A percentile compares a stretch with the other conserved stretches of the same genome.
Evolutionary conservation across 1,139 yeast species (phyloP).

Genomic region (Saccharomycopsis hybrid): DNA sequence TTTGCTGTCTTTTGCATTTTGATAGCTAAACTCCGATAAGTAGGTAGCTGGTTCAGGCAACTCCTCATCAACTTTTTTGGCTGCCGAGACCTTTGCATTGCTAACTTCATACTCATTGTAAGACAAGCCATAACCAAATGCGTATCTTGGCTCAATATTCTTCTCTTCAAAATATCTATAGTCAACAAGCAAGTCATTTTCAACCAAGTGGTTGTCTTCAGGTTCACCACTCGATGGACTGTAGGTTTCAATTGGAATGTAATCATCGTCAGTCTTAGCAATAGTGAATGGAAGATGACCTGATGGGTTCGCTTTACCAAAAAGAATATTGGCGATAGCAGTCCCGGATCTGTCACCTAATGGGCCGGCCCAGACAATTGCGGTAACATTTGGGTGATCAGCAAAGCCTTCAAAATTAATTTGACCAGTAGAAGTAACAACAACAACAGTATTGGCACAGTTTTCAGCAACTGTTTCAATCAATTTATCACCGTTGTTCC

Average conservation of each 20-base stretch:
- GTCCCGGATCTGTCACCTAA: conserved; percentile 49
- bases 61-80: conserved; percentile 39
- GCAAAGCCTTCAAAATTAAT: conserved; percentile 54
- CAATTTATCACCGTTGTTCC: conserved; percentile 56
- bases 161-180: conserved; percentile 44
- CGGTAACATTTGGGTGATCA: conserved; percentile 51
- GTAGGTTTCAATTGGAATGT: conserved; percentile 41
- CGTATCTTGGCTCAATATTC: conserved; percentile 49
- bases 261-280: conserved; percentile 48
- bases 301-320: conserved; percentile 38
- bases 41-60: conserved; percentile 46
- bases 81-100: conserved; percentile 26
- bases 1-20: conserved; percentile 40
- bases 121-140: conserved; percentile 44
- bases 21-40: conserved; percentile 34
- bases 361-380: conserved; percentile 48
- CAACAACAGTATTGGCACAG: conserved; percentile 49
- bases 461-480: conserved; percentile 42
- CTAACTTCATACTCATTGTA: conserved; percentile 26
- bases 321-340: conserved; percentile 44
- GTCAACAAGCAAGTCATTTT: conserved; percentile 33
- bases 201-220: conserved; percentile 39
- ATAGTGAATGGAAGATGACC: conserved; percentile 35
- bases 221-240: conserved; percentile 37
- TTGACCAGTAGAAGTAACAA: conserved; percentile 56